Evolutionary conservation across 257 asterid species (phyloP), one percentile per base, ranked within the genome.

Genomic region (Solanum ossicruentum): DNA sequence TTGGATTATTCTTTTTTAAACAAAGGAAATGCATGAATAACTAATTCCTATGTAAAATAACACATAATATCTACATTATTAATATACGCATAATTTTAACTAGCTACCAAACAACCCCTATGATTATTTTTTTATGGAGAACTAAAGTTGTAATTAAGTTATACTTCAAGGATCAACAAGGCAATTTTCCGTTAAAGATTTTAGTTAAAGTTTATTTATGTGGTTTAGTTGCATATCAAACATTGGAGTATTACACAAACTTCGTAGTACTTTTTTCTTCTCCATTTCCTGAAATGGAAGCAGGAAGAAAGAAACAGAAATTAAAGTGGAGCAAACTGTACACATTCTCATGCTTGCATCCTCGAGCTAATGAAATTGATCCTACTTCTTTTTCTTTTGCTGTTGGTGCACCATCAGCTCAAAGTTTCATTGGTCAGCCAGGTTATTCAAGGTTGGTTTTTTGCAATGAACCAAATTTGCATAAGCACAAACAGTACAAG

Each of bases 391-490:
- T 54, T 78, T 60, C 11, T 41, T 47, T 21, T 78, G 49, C 87
- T 69, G 23, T 4, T 77, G 36, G 88, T 28, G 6, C 84, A 90
- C 17, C 88, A 84, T 54, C 92, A 90, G 20, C 82, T 93, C 84
- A 95, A 97, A 43, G 93, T 94, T 83, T 52, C 60, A 78, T 54
- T 78, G 66, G 66, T 0, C 47, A 78, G 65, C 47, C 83, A 78
- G 97, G 99, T 85, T 96, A 87, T 89, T 96, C 98, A 4, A 91
- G 99, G 85, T 85, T 91, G 47, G 95, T 96, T 58, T 83, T 88
- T 80, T 96, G 99, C 90, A 96, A 96, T 92, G 93, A 92, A 72
- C 95, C 99, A 16, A 84, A 88, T 55, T 85, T 89, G 80, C 99
- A 96, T 72, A 91, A 89, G 54, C 88, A 85, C 51, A 93, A 93